Evolutionary conservation across 208 protist genomes (phyloP), one percentile per base, ranked within the genome.

Genomic region (Acanthamoeba comandoni): DNA sequence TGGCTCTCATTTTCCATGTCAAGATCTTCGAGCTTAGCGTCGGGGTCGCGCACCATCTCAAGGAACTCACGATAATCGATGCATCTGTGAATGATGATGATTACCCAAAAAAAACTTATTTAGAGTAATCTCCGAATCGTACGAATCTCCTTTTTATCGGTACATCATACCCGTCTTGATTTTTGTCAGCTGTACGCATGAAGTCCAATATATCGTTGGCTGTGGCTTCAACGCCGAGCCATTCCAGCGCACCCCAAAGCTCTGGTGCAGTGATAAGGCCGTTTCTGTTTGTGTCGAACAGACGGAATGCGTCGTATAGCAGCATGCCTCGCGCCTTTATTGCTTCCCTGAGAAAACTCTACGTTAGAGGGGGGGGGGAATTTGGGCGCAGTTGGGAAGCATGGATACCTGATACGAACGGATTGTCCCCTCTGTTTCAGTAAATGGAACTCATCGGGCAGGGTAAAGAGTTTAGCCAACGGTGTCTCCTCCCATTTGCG

Each of bases 101-200:
- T 73, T 5, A 73, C 13, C 12, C 62, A 70, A 19, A 19, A 57
- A 29, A 43, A 80, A 13, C 70, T 51, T 19, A 57, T 2, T 39
- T 49, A 15, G 22, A 43, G 57, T 19, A 57, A 12, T 39, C 69
- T 73, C 0, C 5, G 35, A 43, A 43, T 43, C 5, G 35, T 43
- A 43, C 35, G 35, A 43, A 43, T 5, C 35, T 73, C 43, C 1
- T 19, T 17, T 8, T 9, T 5, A 48, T 13, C 15, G n/a, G 31
- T 26, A 9, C 22, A 39, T 4, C n/a, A 12, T 86, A 67, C 53
- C 77, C 77, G 35, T 86, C 77, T 39, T 67, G 53, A 58, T 67
- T 86, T 58, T 86, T 86, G 55, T 86, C 77, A 19, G 77, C 77
- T n/a, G 77, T 86, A 15, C 77, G 77, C 55, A 86, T 86, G 29